Evolutionary conservation across 139 green algal genomes (phyloP).

Genomic region (Raphidocelis subcapitata): DNA sequence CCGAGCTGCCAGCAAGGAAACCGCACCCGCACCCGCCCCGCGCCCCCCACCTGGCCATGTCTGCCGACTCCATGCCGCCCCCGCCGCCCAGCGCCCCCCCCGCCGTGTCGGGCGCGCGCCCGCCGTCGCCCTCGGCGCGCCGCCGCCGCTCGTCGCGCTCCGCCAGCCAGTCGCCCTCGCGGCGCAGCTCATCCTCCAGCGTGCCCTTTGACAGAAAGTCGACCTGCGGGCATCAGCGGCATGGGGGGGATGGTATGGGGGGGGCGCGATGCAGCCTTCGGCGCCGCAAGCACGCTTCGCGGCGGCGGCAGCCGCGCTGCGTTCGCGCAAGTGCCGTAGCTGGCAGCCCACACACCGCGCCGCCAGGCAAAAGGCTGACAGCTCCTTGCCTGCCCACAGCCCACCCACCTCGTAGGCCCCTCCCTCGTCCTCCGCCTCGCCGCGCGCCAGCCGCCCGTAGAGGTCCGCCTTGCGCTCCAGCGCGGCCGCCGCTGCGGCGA

Average conservation of each 20-base stretch:
- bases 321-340: neutral
- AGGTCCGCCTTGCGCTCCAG: conserved; percentile 80
- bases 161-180: conserved; percentile 37
- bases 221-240: neutral
- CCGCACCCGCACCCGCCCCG: too few relatives aligned
- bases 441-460: conserved; percentile 69
- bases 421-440: conserved; percentile 50
- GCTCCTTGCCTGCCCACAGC: neutral
- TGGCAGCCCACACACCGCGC: neutral
- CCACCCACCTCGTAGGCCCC: conserved; percentile 72
- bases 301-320: neutral
- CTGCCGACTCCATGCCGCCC: conserved; percentile 52
- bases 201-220: conserved; percentile 26
- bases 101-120: conserved; percentile 28
- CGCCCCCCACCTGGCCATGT: conserved; percentile 46
- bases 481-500: conserved; percentile 53
- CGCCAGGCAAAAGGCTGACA: neutral
- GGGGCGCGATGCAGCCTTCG: neutral
- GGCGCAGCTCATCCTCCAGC: conserved; percentile 18
- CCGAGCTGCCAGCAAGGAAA: neutral
- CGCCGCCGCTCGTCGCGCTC: conserved; percentile 11
- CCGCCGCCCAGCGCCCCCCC: conserved; percentile 7
- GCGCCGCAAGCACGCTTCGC: neutral
- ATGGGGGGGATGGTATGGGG: neutral
- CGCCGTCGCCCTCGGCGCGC: neutral